Percentiles rank a stretch among this genome's conserved stretches.
phyloP scores from a whole-genome alignment of 2,329 filamentous ascomycete genomes.

The Scytalidium sp. region DNA sequence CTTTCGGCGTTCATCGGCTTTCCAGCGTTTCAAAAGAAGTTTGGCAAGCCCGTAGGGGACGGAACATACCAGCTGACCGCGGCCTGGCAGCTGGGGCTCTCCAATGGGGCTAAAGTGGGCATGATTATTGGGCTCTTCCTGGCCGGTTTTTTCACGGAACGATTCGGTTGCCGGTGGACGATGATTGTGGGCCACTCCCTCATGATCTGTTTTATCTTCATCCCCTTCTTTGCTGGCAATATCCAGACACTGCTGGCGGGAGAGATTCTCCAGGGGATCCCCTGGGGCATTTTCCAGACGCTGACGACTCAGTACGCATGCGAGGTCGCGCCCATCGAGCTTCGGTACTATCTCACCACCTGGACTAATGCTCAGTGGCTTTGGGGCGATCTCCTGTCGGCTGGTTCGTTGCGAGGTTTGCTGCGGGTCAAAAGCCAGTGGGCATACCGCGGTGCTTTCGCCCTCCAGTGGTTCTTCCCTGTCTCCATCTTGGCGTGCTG shows the following conservation, averaged over 20 bases:
- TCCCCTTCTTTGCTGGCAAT: slow-evolving; percentile 45
- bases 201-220: slow-evolving; percentile 40
- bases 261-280: slow-evolving; percentile 43
- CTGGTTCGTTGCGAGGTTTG: slow-evolving; percentile 41
- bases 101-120: slow-evolving; percentile 36
- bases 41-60: slow-evolving; percentile 16
- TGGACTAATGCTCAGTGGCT: slow-evolving; percentile 51
- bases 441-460: slow-evolving; percentile 44
- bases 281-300: slow-evolving; percentile 48
- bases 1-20: slow-evolving; percentile 32
- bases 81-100: slow-evolving; percentile 39
- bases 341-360: slow-evolving; percentile 48
- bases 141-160: slow-evolving; percentile 37
- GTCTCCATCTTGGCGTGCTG: slow-evolving; percentile 39
- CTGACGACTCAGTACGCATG: slow-evolving; percentile 24
- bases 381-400: slow-evolving; percentile 41
- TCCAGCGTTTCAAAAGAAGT: slow-evolving; percentile 23
- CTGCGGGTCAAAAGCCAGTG: slow-evolving; percentile 38
- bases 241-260: slow-evolving; percentile 41
- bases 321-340: slow-evolving; percentile 47
- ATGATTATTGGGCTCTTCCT: slow-evolving; percentile 38
- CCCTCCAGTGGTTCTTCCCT: slow-evolving; percentile 46
- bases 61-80: slow-evolving; percentile 32
- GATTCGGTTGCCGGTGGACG: slow-evolving; percentile 36
- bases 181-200: slow-evolving; percentile 40